Evolutionary conservation across 257 asterid genomes (phyloP).

Genomic region (Solanum arcanum): DNA sequence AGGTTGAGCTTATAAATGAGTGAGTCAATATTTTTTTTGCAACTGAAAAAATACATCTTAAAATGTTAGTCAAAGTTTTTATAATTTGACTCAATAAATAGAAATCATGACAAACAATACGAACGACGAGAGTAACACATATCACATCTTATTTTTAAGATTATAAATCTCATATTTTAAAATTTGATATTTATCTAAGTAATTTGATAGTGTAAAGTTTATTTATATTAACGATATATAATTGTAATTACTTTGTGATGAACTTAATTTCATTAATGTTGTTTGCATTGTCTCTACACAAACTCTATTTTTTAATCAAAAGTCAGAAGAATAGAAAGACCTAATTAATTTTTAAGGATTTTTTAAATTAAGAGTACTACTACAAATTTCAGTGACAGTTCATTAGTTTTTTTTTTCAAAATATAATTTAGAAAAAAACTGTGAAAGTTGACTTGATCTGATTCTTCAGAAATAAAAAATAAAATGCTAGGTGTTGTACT

Average conservation of each 20-base stretch:
- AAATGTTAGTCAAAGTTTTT: no score
- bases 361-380: background rate
- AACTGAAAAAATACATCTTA: no score
- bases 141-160: no score
- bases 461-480: background rate
- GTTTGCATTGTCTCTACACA: background rate
- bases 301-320: background rate
- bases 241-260: background rate
- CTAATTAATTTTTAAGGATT: background rate
- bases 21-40: background rate
- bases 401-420: background rate
- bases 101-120: no score
- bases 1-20: background rate
- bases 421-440: background rate
- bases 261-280: background rate
- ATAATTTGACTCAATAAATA: no score
- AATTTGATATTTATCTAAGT: background rate
- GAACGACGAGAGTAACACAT: no score
- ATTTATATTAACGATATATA: background rate
- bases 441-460: background rate
- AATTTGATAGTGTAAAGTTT: background rate
- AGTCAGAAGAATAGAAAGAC: background rate
- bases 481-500: background rate
- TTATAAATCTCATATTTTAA: background rate
- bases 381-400: background rate